A percentile compares a stretch with the other conserved stretches of the same genome.
These are phyloP conservation scores for Exophiala aquamarina DNA, from an alignment of 2,329 filamentous ascomycete genomes.

Conservation along the genomic window DNA sequence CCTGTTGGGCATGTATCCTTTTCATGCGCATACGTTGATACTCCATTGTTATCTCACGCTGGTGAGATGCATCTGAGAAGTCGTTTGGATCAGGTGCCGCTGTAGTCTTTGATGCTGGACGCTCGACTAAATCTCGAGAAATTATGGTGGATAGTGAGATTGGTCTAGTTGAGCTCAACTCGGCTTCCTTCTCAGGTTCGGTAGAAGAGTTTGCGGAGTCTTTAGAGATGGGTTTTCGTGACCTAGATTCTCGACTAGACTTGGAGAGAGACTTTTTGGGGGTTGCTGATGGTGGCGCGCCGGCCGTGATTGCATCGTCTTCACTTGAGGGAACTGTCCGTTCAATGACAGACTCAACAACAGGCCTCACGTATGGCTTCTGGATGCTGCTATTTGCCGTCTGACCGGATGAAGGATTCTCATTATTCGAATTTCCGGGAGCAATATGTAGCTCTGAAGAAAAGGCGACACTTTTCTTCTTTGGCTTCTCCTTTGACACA, in stretches of 20 bases:
- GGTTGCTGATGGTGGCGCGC: constrained; percentile 26
- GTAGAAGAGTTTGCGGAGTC: too few species aligned
- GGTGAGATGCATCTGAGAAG: constrained; percentile 69
- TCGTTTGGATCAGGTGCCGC: constrained; percentile 59
- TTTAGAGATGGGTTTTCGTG: constrained; percentile 28
- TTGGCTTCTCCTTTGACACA: constrained; percentile 27
- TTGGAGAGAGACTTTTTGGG: constrained; percentile 29
- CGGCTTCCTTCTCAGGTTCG: too few species aligned
- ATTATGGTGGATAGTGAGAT: constrained; percentile 48
- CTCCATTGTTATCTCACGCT: constrained; percentile 76
- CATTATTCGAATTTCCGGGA: constrained; percentile 23
- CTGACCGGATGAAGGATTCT: not conserved
- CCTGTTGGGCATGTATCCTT: constrained; percentile 78
- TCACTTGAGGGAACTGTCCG: constrained; percentile 30
- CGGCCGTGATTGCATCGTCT: constrained; percentile 14
- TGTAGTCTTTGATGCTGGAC: constrained; percentile 33
- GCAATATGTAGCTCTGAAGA: constrained; percentile 72
- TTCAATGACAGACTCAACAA: constrained; percentile 48
- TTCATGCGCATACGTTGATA: constrained; percentile 81
- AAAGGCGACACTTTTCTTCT: constrained; percentile 78
- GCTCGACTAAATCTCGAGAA: constrained; percentile 62
- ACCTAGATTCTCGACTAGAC: constrained; percentile 15
- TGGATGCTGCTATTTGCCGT: constrained; percentile 17
- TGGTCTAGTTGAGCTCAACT: constrained; percentile 21
- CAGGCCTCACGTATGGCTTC: constrained; percentile 19